Conservation (phyloP, 1,139 yeast species). For the Eremothecium sinecaudum region DNA sequence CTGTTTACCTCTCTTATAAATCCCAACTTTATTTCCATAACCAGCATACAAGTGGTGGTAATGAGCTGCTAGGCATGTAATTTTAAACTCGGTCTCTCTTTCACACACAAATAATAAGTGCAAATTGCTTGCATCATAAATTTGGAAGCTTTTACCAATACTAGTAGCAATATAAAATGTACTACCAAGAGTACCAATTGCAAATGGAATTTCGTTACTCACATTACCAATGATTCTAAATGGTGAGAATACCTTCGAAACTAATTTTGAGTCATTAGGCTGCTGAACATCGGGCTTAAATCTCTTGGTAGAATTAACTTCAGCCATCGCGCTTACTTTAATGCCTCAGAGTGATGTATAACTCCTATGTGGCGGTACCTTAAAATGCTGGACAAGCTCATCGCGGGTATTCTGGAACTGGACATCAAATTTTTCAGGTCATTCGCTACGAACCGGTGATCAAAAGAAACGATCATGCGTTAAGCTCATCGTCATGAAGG, state of each 20-base stretch:
- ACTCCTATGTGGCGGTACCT: too few species aligned
- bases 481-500: too few species aligned
- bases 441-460: too few species aligned
- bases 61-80: conserved; percentile 68
- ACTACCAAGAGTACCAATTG: conserved; percentile 80
- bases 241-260: conserved; percentile 49
- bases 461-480: too few species aligned
- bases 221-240: conserved; percentile 59
- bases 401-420: too few species aligned
- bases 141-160: conserved; percentile 84
- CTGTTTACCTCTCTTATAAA: conserved; percentile 73
- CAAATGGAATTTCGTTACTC: conserved; percentile 71
- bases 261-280: too few species aligned
- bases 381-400: too few species aligned
- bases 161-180: conserved; percentile 82
- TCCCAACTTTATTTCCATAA: conserved; percentile 60
- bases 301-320: too few species aligned
- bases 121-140: conserved; percentile 83
- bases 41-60: conserved; percentile 79
- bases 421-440: too few species aligned
- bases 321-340: too few species aligned
- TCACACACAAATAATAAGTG: conserved; percentile 82
- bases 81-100: conserved; percentile 59
- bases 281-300: too few species aligned
- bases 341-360: too few species aligned